Evolutionary conservation across 768 basidiomycete species (phyloP), one percentile per base, ranked within the genome.

Genomic region (Clavulina sp.): DNA sequence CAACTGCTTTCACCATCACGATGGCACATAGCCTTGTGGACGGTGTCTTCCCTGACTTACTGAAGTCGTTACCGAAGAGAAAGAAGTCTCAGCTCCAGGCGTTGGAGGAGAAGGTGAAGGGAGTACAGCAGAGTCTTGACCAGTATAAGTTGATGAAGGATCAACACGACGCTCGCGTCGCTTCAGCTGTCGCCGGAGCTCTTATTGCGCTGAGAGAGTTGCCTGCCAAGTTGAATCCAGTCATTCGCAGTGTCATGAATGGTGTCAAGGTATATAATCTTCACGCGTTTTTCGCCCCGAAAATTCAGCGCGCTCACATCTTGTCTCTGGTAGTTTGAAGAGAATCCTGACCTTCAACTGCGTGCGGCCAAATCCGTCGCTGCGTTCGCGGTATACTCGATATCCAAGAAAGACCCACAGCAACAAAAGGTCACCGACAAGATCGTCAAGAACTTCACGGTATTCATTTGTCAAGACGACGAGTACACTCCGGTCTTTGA

Each of bases 161-260:
- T 28, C 81, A 84, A 59, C 78, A 91, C 60, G 92, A 96, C 57
- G 75, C 78, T 21, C 83, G 89, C 38, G 81, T 96, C 19, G 80
- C 79, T 1, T 87, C 95, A 4, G 78, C 88, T 0, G 83, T 95
- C 59, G 88, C 92, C 5, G 82, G 86, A 1, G 88, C 92, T 0
- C 82, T 91, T 57, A 81, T 99, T 9, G 82, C 89, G 5, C 78
- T 96, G 57, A 73, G 76, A 61, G 77, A 77, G 31, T 78, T 87
- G 7, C 93, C 95, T 0, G 78, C 88, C 55, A 96, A 95, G 67
- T 80, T 97, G 56, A 93, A 87, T 58, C 92, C 95, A 0, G 79
- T 99, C 46, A 89, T 99, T 41, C 91, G 92, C 63, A 88, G 86
- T 23, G 80, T 97, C 52, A 97, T 96, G 84, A 93, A 89, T 52